Evolutionary conservation across 768 basidiomycete species (phyloP), one percentile per base, ranked within the genome.

Genomic region (Dendrothele bispora): DNA sequence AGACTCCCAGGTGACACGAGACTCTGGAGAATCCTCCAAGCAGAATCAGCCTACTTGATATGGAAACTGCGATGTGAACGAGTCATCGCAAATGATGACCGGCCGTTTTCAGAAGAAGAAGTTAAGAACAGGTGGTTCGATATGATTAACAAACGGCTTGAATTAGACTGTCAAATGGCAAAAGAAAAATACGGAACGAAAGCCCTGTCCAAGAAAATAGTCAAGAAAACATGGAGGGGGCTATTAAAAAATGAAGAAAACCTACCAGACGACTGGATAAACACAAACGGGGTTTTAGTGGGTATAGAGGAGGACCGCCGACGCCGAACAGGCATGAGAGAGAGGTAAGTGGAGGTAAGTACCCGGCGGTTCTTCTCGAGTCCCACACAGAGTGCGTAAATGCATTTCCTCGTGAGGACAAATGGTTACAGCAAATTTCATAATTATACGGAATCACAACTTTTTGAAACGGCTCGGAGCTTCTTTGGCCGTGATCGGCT

Each of bases 281-380:
- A 4, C 15, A 43, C 18, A 34, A 38, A 39, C 43, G 59, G 60
- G 61, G 62, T 62, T 65, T 63, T 66, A 65, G 65, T 67, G 62
- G 64, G 65, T 65, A 61, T 61, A 27, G 11, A 11, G 3, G 21
- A 7, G 20, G 42, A 30, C 11, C 10, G 18, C 8, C 24, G 32
- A n/a, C 30, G 42, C 22, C 12, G 42, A 10, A 30, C 15, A 20
- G 26, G 28, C 12, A 22, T 24, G 14, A 7, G 24, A 14, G 22
- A 25, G 27, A 43, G 41, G 24, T 27, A 27, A 27, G n/a, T n/a
- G 41, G 8, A 43, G 24, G 17, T 25, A n/a, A 43, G 21, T 22
- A 35, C 41, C n/a, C 30, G n/a, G n/a, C n/a, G n/a, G n/a, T n/a
- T n/a, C n/a, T n/a, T n/a, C n/a, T n/a, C n/a, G n/a, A n/a, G n/a